phyloP scores from a whole-genome alignment of 2,329 filamentous ascomycete species.

The Hymenoscyphus scutula region DNA sequence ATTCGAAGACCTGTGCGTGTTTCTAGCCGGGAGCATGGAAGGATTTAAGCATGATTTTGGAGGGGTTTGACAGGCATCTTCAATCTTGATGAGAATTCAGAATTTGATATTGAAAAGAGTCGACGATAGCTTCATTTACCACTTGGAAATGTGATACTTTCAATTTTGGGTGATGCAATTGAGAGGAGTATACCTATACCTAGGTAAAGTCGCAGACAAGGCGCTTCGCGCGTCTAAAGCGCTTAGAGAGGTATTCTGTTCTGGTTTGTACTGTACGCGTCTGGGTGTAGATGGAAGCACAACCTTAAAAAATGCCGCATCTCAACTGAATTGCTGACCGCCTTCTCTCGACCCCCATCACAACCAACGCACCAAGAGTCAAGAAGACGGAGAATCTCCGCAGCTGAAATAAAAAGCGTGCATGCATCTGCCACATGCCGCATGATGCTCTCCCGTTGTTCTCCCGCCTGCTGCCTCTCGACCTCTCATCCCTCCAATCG shows the following conservation, averaged over 20 bases:
- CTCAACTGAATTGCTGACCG: not conserved
- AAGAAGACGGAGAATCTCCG: slow-evolving; percentile 1
- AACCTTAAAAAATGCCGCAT: not conserved
- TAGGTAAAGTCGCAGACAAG: too few species aligned
- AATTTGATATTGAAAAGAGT: not conserved
- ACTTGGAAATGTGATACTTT: not conserved
- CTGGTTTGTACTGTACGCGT: too few species aligned
- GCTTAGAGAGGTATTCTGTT: too few species aligned
- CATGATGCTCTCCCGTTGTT: slow-evolving; percentile 1
- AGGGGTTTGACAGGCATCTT: too few species aligned
- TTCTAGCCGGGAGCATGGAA: too few species aligned
- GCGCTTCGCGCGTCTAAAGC: too few species aligned
- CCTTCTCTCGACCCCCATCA: not conserved
- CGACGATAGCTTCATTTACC: too few species aligned
- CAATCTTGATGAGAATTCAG: too few species aligned
- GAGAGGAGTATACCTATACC: too few species aligned
- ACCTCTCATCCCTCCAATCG: not conserved
- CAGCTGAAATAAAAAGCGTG: not conserved
- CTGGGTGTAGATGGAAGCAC: not conserved
- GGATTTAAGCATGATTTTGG: not conserved
- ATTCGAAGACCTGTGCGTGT: not conserved
- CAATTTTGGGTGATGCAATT: not conserved
- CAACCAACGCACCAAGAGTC: not conserved
- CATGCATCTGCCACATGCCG: not conserved
- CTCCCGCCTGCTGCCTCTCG: not conserved